Base-by-base conservation (phyloP, 768 basidiomycete species). In the Heimioporus sp. region DNA sequence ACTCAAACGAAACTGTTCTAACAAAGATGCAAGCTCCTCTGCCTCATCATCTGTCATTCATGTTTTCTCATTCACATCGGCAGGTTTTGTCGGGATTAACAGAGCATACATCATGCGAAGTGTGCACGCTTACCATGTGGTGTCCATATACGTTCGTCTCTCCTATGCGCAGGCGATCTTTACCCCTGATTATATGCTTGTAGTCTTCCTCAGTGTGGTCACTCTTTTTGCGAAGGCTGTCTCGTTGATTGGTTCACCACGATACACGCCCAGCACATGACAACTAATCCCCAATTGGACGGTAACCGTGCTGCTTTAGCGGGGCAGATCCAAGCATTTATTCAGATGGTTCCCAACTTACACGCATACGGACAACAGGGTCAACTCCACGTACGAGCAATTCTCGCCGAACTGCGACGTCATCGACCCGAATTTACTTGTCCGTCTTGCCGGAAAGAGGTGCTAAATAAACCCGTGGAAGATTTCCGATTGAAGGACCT, bases 161-260 rank as follows among this genome's bases (percentile, higher is more conserved):
- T 31, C 41, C 12, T 46, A 48, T 56, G 49, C 38, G 48, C 31
- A 10, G 16, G 35, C 21, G 24, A 47, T 32, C 34, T 49, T 6
- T 10, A 11, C 2, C 11, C 17, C 32, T 58, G 36, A 63, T 37
- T 30, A 24, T 32, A 32, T 49, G 19, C 24, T 13, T 34, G 10
- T 58, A 89, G 87, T 6, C 73, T 90, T 19, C 67, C 79, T 7
- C 76, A 75, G 37, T 90, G 87, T 49, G 87, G 87, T 3, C 87
- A 90, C 65, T 79, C 80, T 0, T 88, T 84, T 61, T 90, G 87
- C 61, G 70, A 78, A 54, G 64, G 64, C 6, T 90, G 87, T 57
- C 72, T 90, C 9, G 72, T 74, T 42, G 80, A 82, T 58, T 77
- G 76, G 76, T 79, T 80, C 55, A 67, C 55, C 46, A 78, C 79